Evolutionary conservation across 441 rosid genomes (phyloP).

Genomic region (Theobroma grandiflorum): DNA sequence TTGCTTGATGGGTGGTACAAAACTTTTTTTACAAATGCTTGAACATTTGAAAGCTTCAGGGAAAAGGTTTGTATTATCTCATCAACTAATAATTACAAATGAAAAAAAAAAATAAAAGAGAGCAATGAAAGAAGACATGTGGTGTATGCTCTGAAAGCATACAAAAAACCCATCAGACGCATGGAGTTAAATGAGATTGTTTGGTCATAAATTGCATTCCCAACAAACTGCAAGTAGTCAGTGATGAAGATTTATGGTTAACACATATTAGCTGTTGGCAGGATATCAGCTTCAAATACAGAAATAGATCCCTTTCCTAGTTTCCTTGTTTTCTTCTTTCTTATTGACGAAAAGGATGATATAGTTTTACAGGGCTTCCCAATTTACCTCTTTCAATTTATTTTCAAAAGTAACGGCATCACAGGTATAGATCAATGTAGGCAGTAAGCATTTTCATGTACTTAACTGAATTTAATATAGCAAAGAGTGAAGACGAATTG

Average conservation of each 20-base stretch:
- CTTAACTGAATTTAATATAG: neutral
- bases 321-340: too few species aligned
- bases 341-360: too few species aligned
- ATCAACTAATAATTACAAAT: neutral
- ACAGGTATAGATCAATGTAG: neutral
- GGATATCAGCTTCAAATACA: neutral
- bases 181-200: slow-evolving; percentile 3
- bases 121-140: neutral
- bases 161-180: slow-evolving; percentile 2
- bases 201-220: slow-evolving; percentile 4
- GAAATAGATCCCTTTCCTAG: neutral
- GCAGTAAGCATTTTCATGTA: neutral
- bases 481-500: neutral
- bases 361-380: too few species aligned
- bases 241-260: neutral
- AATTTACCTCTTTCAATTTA: neutral
- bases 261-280: neutral
- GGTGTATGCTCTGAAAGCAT: neutral
- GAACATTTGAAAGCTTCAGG: neutral
- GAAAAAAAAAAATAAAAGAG: neutral
- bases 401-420: neutral
- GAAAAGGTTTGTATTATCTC: too few species aligned
- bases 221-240: neutral
- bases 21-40: neutral
- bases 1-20: neutral